Percentiles rank a stretch among this genome's conserved stretches.
phyloP scores from a whole-genome alignment of 306 rosid species.

The Mimosa pudica region DNA sequence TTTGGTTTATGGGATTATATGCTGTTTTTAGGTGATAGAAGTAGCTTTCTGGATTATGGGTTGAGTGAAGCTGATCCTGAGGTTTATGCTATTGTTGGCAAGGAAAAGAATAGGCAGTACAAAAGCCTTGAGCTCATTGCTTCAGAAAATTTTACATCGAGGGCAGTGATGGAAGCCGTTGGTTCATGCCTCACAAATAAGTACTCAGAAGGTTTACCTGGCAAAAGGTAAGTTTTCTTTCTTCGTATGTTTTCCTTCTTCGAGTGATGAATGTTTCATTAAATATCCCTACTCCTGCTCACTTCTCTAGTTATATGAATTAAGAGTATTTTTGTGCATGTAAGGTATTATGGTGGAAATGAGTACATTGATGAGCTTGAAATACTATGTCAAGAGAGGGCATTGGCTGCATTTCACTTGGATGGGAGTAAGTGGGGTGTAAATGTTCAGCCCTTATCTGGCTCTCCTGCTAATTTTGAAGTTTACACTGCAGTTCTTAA shows the following conservation, averaged over 20 bases:
- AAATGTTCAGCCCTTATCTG: constrained; percentile 94
- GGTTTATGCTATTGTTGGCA: constrained; percentile 60
- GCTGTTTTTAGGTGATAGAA: constrained; percentile 48
- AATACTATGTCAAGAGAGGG: constrained; percentile 84
- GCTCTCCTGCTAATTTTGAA: constrained; percentile 95
- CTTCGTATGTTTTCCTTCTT: neutral
- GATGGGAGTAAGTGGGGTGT: constrained; percentile 89
- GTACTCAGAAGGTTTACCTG: constrained; percentile 95
- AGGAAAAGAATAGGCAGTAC: constrained; percentile 81
- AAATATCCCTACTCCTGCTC: constrained; percentile 5
- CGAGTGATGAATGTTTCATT: neutral
- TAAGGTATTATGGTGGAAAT: constrained; percentile 94
- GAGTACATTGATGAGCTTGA: constrained; percentile 93
- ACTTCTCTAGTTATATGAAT: neutral
- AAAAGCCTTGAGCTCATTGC: constrained; percentile 97
- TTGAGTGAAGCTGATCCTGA: constrained; percentile 88
- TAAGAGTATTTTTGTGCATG: constrained; percentile 10
- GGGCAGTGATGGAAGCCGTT: constrained; percentile 98
- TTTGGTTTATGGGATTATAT: constrained; percentile 20
- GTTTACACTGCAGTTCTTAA: constrained; percentile 92
- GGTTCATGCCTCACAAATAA: constrained; percentile 97
- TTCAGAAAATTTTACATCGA: constrained; percentile 87
- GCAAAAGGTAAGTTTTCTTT: constrained; percentile 67
- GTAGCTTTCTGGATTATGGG: constrained; percentile 61
- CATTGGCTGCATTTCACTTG: constrained; percentile 76